Evolutionary conservation across 208 protist species (phyloP), one percentile per base, ranked within the genome.

Genomic region (Acanthamoeba castellanii): DNA sequence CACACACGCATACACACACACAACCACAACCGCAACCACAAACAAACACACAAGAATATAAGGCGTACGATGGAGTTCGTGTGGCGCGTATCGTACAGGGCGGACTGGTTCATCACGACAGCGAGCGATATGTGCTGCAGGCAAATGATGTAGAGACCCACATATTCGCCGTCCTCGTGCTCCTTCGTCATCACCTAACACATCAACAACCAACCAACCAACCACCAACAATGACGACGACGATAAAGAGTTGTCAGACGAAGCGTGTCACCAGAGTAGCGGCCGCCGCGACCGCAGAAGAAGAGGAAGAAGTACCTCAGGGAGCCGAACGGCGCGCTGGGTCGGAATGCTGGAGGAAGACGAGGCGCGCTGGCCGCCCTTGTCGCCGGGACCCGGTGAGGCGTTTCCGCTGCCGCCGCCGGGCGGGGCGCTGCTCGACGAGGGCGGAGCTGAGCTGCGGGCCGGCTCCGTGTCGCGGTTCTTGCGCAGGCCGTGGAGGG

Each of bases 101-200:
- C 81, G 14, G 61, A 22, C 42, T 61, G 30, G 14, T 66, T 66
- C 81, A 61, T 88, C 13, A 88, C 13, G 25, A 88, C 81, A 8
- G 81, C 81, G 42, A 88, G 18, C n/a, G 81, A 88, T 3, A 88
- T 16, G 34, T 64, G 47, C 81, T 88, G 61, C 25, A 88, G 42
- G 50, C 81, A 64, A 16, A 88, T 88, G 27, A 88, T 88, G 18
- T 88, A 88, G 42, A 88, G 45, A 0, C 81, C 81, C 13, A 88
- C 81, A 8, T 88, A 88, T n/a, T 81, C 70, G 70, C 82, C 82
- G 16, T 89, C 52, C 4, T 59, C 82, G 7, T 89, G 47, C 55
- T 57, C 52, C 52, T 89, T 57, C 7, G 52, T 57, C 82, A 89
- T 89, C 37, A 66, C 47, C 78, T 87, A 59, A 30, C 37, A 87